Evolutionary conservation across 352 stramenopile species (phyloP).

Genomic region (Globisporangium mamillatum): DNA sequence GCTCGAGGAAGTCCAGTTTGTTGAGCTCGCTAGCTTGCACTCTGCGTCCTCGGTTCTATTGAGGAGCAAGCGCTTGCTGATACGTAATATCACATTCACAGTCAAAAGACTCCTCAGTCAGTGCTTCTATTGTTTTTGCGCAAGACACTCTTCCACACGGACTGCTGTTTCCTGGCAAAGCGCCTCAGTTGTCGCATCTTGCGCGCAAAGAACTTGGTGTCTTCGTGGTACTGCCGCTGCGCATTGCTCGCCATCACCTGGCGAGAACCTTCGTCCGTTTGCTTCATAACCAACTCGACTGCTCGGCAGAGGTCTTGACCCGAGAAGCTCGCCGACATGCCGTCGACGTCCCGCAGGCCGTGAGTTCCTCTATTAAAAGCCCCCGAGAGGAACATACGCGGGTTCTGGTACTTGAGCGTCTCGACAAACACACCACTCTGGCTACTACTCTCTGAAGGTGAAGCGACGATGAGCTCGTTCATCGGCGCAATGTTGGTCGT

Average conservation of each 20-base stretch:
- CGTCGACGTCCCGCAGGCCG: conserved; percentile 27
- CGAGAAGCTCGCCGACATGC: conserved; percentile 31
- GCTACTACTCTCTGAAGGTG: not conserved
- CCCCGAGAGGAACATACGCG: conserved; percentile 38
- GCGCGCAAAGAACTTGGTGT: conserved; percentile 49
- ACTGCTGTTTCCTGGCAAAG: conserved; percentile 15
- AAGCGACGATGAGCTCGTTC: conserved; percentile 42
- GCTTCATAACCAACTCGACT: conserved; percentile 29
- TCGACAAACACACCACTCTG: conserved; percentile 1
- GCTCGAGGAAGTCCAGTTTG: no score
- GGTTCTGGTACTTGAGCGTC: conserved; percentile 2
- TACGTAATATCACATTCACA: not conserved
- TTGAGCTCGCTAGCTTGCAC: no score
- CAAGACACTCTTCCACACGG: not conserved
- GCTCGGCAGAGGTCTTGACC: conserved; percentile 32
- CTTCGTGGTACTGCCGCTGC: conserved; percentile 41
- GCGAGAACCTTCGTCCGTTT: conserved; percentile 21
- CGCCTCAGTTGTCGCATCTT: conserved; percentile 38
- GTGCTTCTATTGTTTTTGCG: not conserved
- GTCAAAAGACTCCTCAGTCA: not conserved
- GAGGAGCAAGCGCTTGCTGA: no score
- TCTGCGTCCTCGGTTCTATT: no score
- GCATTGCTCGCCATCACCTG: conserved; percentile 28
- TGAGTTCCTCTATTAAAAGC: conserved; percentile 17
- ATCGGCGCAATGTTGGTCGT: conserved; percentile 49